A percentile compares a stretch with the other conserved stretches of the same genome.
phyloP scores from a whole-genome alignment of 2,329 filamentous ascomycete genomes.

The Knoxdaviesia capensis region DNA sequence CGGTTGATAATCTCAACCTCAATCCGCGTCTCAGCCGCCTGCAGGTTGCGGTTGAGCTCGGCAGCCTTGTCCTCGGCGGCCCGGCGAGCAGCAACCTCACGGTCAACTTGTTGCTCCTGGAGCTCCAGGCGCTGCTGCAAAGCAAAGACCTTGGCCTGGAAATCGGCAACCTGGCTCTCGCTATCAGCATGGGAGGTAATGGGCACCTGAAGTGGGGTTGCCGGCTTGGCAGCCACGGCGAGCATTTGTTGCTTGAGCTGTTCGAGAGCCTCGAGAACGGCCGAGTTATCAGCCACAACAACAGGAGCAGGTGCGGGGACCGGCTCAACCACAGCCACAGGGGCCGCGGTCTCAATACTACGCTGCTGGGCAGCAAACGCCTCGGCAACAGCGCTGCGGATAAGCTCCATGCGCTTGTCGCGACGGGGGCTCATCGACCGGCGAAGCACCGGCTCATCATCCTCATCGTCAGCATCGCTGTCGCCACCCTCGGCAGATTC shows the following conservation, averaged over 20 bases:
- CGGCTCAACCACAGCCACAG: too few species aligned
- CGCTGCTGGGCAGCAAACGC: slow-evolving; percentile 41
- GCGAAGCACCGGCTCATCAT: slow-evolving; percentile 46
- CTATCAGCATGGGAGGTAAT: slow-evolving; percentile 28
- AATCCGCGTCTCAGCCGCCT: slow-evolving; percentile 35
- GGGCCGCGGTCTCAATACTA: slow-evolving; percentile 11
- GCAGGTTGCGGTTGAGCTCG: slow-evolving; percentile 32
- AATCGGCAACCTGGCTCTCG: slow-evolving; percentile 31
- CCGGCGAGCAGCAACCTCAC: slow-evolving; percentile 26
- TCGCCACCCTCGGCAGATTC: slow-evolving; percentile 50
- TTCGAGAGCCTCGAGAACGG: slow-evolving; percentile 42
- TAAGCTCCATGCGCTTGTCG: slow-evolving; percentile 66
- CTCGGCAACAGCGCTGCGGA: slow-evolving; percentile 53
- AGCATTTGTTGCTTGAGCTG: slow-evolving; percentile 32
- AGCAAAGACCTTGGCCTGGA: slow-evolving; percentile 38
- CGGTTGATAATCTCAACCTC: slow-evolving; percentile 42
- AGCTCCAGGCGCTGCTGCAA: slow-evolving; percentile 34
- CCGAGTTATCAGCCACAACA: slow-evolving; percentile 14
- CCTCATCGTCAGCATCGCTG: slow-evolving; percentile 89
- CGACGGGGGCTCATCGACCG: slow-evolving; percentile 59
- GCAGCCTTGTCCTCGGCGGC: slow-evolving; percentile 30
- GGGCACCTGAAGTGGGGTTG: slow-evolving; percentile 17
- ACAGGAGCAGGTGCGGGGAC: too few species aligned
- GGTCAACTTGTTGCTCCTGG: slow-evolving; percentile 26
- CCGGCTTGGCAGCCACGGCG: too few species aligned